These are phyloP conservation scores for Senecio squalidus DNA, from an alignment of 140 eudicot genomes.

Conservation along the genomic window DNA sequence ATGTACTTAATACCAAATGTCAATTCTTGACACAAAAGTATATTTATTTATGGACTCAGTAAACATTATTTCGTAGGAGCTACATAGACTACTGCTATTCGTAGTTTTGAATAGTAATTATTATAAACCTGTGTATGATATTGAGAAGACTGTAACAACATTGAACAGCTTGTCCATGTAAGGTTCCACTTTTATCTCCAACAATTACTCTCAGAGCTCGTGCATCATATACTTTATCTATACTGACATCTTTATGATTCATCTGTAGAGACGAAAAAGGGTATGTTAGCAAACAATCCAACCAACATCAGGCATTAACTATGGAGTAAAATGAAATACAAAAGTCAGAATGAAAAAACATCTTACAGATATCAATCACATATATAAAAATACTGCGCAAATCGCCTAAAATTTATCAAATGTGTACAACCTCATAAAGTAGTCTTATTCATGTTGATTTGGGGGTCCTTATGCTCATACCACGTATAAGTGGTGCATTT, in stretches of 20 bases:
- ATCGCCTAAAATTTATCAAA: too few relatives aligned
- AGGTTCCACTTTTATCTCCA: conserved; percentile 88
- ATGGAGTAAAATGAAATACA: background rate
- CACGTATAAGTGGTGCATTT: too few relatives aligned
- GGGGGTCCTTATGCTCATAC: too few relatives aligned
- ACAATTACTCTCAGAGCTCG: conserved; percentile 89
- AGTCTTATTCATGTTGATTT: too few relatives aligned
- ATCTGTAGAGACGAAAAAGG: conserved; percentile 44
- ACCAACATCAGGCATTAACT: conserved; percentile 2
- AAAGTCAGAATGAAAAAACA: background rate
- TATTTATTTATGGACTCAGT: background rate
- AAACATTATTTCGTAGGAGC: conserved; percentile 1
- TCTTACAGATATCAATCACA: background rate
- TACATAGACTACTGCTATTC: background rate
- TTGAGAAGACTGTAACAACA: conserved; percentile 83
- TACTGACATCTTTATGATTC: conserved; percentile 82
- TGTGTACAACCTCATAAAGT: too few relatives aligned
- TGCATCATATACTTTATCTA: conserved; percentile 79
- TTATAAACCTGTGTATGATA: conserved; percentile 68
- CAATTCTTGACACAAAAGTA: too few relatives aligned
- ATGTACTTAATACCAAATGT: too few relatives aligned
- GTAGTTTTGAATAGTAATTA: background rate
- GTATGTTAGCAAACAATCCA: conserved; percentile 15
- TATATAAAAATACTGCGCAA: too few relatives aligned
- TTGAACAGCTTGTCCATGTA: conserved; percentile 85